Evolutionary conservation across 352 stramenopile species (phyloP), one percentile per base, ranked within the genome.

Genomic region (Peronospora farinosa): DNA sequence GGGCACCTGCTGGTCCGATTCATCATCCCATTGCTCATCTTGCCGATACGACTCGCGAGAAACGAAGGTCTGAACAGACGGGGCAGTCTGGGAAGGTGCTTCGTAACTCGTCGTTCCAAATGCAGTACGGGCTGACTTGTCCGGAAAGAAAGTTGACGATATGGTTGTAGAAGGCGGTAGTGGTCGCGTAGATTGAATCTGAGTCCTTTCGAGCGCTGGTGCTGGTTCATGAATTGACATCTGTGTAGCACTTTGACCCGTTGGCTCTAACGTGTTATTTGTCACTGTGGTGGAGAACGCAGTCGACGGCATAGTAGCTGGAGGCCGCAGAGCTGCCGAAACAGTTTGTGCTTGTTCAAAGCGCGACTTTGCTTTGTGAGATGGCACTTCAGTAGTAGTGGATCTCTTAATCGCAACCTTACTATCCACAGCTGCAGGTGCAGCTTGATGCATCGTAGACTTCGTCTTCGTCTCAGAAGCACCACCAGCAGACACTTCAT

Each of bases 1-100:
- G 5, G 37, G 5, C 33, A 49, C 12, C 13, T 57, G 49, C n/a
- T 57, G 41, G 21, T 60, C 38, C 49, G 41, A 67, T 12, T 60
- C 36, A 6, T 57, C 48, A 41, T 49, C 21, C 53, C 53, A 67
- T 40, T 50, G 37, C 19, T 65, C 38, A 54, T 42, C 31, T 3
- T 54, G 39, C 1, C 59, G 45, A 42, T 47, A 33, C 44, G n/a
- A 12, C 19, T 58, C 39, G 35, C 37, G 19, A 43, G 42, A 49
- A 40, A 37, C 19, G 11, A 28, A 54, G 4, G 32, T 27, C 32
- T 49, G 11, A 38, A 41, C 33, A 19, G 41, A 36, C 33, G 48
- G 11, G 11, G 23, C 33, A 17, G 27, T 12, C 12, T 47, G 35
- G 19, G 40, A 17, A 9, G 27, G 23, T 12, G 4, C 32, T 51